Percentiles rank a stretch among this genome's conserved stretches.
These are phyloP conservation scores for Debaryomyces psychrophilus DNA, from an alignment of 1,139 yeast species.

Conservation along the genomic window DNA sequence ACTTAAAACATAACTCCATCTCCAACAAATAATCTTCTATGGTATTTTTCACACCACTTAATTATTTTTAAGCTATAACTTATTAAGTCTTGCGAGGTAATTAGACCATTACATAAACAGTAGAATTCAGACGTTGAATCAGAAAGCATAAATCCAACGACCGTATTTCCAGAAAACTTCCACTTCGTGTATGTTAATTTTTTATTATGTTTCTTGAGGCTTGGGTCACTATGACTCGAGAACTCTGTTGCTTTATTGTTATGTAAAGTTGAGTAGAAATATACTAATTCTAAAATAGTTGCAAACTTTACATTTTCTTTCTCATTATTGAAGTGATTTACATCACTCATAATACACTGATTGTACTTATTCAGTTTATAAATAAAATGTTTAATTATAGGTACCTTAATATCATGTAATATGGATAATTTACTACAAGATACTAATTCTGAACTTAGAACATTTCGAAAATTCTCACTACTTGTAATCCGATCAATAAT, in stretches of 20 bases:
- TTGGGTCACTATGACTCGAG: background rate
- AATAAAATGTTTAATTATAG: constrained; percentile 74
- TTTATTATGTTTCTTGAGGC: constrained; percentile 21
- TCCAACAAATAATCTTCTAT: constrained; percentile 38
- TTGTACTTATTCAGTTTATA: constrained; percentile 66
- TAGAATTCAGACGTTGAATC: constrained; percentile 42
- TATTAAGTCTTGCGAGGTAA: constrained; percentile 36
- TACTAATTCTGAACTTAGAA: constrained; percentile 38
- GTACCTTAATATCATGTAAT: constrained; percentile 56
- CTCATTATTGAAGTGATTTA: constrained; percentile 19
- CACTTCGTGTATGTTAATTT: constrained; percentile 40
- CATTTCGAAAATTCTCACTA: constrained; percentile 38
- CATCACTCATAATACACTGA: constrained; percentile 39
- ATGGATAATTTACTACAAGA: constrained; percentile 24
- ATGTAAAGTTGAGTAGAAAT: constrained; percentile 36
- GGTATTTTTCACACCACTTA: constrained; percentile 44
- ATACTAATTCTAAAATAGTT: constrained; percentile 29
- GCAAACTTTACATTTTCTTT: background rate
- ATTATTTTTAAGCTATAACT: constrained; percentile 36
- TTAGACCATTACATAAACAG: constrained; percentile 37
- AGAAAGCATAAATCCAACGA: constrained; percentile 44
- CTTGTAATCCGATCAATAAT: constrained; percentile 49
- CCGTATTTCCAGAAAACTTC: constrained; percentile 22
- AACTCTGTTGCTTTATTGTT: constrained; percentile 31
- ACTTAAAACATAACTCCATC: constrained; percentile 26